Conservation (phyloP, 139 green algal species). For the Coccomyxa sp. region DNA sequence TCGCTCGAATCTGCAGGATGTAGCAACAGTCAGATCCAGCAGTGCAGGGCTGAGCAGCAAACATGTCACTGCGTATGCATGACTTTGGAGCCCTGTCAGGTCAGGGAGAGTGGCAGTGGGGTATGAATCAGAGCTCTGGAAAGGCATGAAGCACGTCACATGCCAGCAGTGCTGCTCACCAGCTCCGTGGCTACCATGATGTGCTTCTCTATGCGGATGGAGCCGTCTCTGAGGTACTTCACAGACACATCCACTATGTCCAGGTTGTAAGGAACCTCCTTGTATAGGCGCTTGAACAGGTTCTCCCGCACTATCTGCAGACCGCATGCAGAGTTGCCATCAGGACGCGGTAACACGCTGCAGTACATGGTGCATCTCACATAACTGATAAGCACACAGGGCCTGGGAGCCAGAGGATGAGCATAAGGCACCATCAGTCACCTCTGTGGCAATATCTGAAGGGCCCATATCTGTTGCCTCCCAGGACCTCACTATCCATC, state of each 20-base stretch:
- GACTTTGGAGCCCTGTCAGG: no score
- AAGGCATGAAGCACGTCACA: no score
- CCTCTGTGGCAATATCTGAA: slow-evolving; percentile 37
- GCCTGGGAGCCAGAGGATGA: not conserved
- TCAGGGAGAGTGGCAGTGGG: no score
- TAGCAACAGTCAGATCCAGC: no score
- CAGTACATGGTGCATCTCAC: no score
- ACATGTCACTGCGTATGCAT: no score
- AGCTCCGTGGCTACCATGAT: slow-evolving; percentile 26
- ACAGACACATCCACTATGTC: slow-evolving; percentile 4
- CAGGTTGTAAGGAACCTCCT: slow-evolving; percentile 35
- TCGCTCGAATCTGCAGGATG: no score
- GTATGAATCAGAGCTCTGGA: no score
- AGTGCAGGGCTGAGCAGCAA: no score
- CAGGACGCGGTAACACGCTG: not conserved
- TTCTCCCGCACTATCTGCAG: slow-evolving; percentile 39
- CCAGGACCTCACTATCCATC: slow-evolving; percentile 20
- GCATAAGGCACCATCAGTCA: not conserved
- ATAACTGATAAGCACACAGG: not conserved
- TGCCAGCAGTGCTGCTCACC: no score
- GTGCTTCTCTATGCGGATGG: slow-evolving; percentile 31
- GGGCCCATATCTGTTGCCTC: slow-evolving; percentile 22
- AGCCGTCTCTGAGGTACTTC: slow-evolving; percentile 17
- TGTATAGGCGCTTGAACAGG: slow-evolving; percentile 39
- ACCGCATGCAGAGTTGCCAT: not conserved